Base-by-base conservation (phyloP, 306 rosid genomes). In the Vachellia collinsii region DNA sequence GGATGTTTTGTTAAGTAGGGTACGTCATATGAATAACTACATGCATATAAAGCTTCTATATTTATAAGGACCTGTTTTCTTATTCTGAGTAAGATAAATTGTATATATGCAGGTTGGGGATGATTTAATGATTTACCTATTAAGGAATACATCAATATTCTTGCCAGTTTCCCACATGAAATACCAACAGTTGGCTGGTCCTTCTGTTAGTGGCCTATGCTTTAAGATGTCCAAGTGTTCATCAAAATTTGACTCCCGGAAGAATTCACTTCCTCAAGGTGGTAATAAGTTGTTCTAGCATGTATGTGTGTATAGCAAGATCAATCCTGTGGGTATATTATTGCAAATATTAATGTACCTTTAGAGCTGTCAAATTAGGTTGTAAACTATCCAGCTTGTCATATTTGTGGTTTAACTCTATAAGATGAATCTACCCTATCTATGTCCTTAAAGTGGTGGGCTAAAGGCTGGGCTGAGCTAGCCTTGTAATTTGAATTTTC, bases 151-250 rank as follows among this genome's bases (percentile, higher is more conserved):
- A 20, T 91, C 84, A 7, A 88, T 94, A 75, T 94, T 94, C 88
- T 71, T 92, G 89, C 89, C 91, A 56, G 70, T 77, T 59, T 71
- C 80, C 69, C 81, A 13, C 48, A 88, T 83, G 82, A 86, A 80
- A 29, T 87, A 91, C 78, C 88, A 74, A 71, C 98, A 94, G 86
- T 90, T 94, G 82, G 84, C 89, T 56, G 98, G 98, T 69, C 81
- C 77, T 48, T 85, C 93, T n/a, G 80, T 89, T 64, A 89, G 64
- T 71, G 7, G 44, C 53, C 67, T 84, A 46, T 89, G 90, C 88
- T 73, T 64, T 39, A 80, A 87, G 70, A 72, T 16, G 79, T 66
- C 74, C 2, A 83, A 82, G 66, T 22, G 65, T 48, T 70, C 72
- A 16, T 62, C 80, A 6, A 82, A 81, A 71, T 53, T 86, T 79